Percentiles rank a stretch among this genome's conserved stretches.
These are phyloP conservation scores for Wickerhamiella parazyma DNA, from an alignment of 805 yeast species.

Conservation along the genomic window DNA sequence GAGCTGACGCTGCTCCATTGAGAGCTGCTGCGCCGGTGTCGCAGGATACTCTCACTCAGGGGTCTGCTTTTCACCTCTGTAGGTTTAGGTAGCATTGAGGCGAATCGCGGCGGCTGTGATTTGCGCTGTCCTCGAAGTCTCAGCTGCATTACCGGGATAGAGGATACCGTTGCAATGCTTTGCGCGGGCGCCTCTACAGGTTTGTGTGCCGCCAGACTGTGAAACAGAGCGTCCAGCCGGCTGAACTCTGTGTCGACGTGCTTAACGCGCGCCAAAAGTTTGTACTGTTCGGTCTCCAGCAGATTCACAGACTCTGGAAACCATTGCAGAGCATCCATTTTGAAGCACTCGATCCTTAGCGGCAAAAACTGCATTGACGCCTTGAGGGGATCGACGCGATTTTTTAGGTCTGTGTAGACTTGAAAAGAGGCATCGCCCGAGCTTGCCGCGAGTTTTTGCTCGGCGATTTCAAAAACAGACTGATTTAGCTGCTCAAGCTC, in stretches of 20 bases:
- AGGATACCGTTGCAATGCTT: neutral
- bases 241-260: neutral
- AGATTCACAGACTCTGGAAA: neutral
- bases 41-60: neutral
- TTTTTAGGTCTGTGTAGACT: neutral
- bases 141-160: constrained; percentile 4
- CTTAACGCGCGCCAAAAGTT: neutral
- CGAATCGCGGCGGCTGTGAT: neutral
- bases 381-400: constrained; percentile 5
- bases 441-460: neutral
- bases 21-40: constrained; percentile 4
- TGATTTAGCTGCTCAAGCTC: constrained; percentile 7
- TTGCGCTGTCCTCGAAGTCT: constrained; percentile 6
- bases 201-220: no score
- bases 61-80: constrained; percentile 3
- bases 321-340: constrained; percentile 1
- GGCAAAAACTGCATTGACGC: constrained; percentile 10
- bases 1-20: neutral
- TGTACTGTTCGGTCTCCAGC: neutral
- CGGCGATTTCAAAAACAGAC: neutral
- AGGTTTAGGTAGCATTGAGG: constrained; percentile 4
- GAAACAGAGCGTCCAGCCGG: neutral
- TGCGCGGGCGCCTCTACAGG: no score
- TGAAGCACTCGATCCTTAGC: constrained; percentile 8
- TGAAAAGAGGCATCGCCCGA: neutral